Conservation (phyloP, 805 yeast species). For the Priceomyces castillae region DNA sequence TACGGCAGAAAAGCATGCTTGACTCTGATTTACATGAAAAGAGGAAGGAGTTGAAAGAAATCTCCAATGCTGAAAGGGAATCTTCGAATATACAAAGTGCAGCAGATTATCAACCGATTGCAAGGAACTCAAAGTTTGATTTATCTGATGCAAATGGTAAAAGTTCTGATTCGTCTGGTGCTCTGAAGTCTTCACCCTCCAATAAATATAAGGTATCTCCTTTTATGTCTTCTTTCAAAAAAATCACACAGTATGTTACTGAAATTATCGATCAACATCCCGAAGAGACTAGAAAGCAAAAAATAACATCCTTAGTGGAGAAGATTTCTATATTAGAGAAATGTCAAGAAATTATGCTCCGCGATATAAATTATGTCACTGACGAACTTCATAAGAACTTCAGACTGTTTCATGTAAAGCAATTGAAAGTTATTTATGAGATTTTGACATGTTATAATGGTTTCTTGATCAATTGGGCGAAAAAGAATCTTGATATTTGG, state of each 20-base stretch:
- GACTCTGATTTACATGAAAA: slow-evolving; percentile 33
- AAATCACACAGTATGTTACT: slow-evolving; percentile 48
- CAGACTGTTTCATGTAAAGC: slow-evolving; percentile 47
- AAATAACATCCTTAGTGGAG: slow-evolving; percentile 45
- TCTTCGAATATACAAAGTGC: slow-evolving; percentile 24
- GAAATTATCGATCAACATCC: slow-evolving; percentile 69
- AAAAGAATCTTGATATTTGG: slow-evolving; percentile 65
- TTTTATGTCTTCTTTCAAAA: slow-evolving; percentile 44
- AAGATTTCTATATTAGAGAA: slow-evolving; percentile 52
- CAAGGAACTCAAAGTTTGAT: slow-evolving; percentile 22
- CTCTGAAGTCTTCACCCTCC: slow-evolving; percentile 17
- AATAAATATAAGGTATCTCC: slow-evolving; percentile 50
- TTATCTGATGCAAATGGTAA: slow-evolving; percentile 10
- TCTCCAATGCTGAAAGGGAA: slow-evolving; percentile 31
- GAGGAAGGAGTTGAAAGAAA: slow-evolving; percentile 28
- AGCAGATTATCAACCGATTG: slow-evolving; percentile 18
- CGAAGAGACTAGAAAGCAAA: slow-evolving; percentile 57
- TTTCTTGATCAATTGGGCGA: slow-evolving; percentile 63
- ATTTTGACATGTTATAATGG: slow-evolving; percentile 54
- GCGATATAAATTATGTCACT: slow-evolving; percentile 39
- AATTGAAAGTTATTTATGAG: slow-evolving; percentile 49
- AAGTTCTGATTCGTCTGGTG: slow-evolving; percentile 6
- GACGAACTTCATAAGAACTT: slow-evolving; percentile 47
- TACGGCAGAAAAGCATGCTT: slow-evolving; percentile 29
- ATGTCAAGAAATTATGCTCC: slow-evolving; percentile 46